A percentile compares a stretch with the other conserved stretches of the same genome.
These are phyloP conservation scores for Phytophthora cactorum DNA, from an alignment of 352 stramenopile genomes.

Conservation along the genomic window DNA sequence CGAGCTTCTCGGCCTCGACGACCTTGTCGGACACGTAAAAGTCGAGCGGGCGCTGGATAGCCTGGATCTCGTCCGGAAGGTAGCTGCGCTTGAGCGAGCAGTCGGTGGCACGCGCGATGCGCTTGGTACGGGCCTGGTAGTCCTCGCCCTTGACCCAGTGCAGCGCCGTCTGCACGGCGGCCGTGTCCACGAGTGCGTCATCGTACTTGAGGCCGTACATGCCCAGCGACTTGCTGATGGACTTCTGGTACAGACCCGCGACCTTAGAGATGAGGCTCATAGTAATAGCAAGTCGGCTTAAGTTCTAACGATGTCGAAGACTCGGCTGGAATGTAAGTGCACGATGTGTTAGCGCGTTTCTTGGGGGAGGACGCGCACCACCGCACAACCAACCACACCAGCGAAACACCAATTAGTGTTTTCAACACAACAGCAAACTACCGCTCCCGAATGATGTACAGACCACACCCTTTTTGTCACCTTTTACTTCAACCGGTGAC, in stretches of 20 bases:
- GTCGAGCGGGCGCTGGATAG: constrained; percentile 85
- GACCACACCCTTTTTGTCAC: neutral
- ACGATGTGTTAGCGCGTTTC: constrained; percentile 12
- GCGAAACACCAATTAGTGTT: neutral
- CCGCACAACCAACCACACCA: constrained; percentile 21
- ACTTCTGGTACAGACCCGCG: constrained; percentile 85
- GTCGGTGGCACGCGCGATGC: constrained; percentile 82
- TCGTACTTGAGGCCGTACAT: constrained; percentile 91
- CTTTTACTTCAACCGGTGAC: neutral
- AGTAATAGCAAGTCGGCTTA: constrained; percentile 3
- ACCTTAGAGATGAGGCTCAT: constrained; percentile 68
- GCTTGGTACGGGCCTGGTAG: constrained; percentile 77
- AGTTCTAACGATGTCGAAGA: constrained; percentile 17
- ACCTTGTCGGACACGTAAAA: constrained; percentile 73
- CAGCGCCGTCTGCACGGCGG: constrained; percentile 80
- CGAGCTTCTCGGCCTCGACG: constrained; percentile 61
- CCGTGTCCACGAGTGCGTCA: constrained; percentile 83
- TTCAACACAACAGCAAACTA: neutral
- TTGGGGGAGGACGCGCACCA: constrained; percentile 16
- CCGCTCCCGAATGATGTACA: neutral
- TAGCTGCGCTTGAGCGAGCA: constrained; percentile 88
- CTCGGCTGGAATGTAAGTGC: constrained; percentile 16
- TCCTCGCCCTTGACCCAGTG: constrained; percentile 83
- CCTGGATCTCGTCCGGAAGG: constrained; percentile 87
- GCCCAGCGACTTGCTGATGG: constrained; percentile 75